phyloP scores from a whole-genome alignment of 495 filamentous ascomycete species.

The Penicillium herquei region DNA sequence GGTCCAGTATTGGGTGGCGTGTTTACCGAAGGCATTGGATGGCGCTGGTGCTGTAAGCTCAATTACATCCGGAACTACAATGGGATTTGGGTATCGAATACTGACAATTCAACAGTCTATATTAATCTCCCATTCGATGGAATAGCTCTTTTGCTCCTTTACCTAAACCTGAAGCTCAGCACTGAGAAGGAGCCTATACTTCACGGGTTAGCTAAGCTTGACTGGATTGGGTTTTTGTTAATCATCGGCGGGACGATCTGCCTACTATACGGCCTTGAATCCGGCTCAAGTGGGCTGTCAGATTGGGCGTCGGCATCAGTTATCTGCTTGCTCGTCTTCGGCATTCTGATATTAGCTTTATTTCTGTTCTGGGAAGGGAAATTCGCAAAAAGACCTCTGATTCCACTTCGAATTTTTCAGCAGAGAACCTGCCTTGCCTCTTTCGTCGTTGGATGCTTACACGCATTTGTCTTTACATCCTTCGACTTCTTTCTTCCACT shows the following conservation, averaged over 20 bases:
- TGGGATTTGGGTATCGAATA: no score
- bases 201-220: no score
- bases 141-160: no score
- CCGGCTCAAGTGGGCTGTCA: background rate
- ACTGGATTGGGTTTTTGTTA: background rate
- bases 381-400: conserved; percentile 4
- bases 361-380: conserved; percentile 4
- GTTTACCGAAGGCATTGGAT: no score
- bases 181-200: no score
- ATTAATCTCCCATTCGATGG: no score
- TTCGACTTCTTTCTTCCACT: conserved; percentile 9
- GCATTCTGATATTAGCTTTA: background rate
- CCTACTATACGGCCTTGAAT: background rate
- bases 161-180: no score
- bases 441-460: conserved; percentile 3
- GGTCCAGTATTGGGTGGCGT: no score
- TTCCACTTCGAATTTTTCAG: conserved; percentile 5
- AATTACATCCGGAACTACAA: no score
- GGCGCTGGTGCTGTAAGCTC: no score
- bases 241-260: background rate
- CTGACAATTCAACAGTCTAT: no score
- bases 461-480: conserved; percentile 6
- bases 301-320: background rate
- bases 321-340: background rate
- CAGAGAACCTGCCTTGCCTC: background rate